Conservation (phyloP, 2,329 filamentous ascomycete species). For the Torrubiellomyces zombiae region DNA sequence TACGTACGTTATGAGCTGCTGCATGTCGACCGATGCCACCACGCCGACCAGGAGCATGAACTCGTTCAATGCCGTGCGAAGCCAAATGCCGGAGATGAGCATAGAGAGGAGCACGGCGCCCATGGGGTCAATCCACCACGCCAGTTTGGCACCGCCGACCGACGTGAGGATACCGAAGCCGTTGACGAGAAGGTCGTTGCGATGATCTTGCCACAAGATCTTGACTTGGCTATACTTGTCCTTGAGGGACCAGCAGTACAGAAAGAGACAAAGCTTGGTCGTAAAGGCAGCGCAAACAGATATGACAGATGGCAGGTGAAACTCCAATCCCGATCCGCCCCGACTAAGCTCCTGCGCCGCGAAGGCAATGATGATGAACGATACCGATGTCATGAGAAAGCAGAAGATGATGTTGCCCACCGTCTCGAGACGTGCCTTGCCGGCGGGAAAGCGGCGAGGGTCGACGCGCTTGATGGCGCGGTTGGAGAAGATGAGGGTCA, state of each 20-base stretch:
- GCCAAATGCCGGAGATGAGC: conserved; percentile 67
- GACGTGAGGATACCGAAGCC: conserved; percentile 82
- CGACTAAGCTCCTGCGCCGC: conserved; percentile 53
- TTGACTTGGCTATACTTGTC: conserved; percentile 83
- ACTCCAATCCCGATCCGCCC: conserved; percentile 39
- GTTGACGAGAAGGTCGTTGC: conserved; percentile 95
- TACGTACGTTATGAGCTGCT: conserved; percentile 83
- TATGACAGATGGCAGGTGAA: conserved; percentile 70
- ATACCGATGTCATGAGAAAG: conserved; percentile 88
- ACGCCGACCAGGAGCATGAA: conserved; percentile 86
- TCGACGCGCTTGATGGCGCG: conserved; percentile 82
- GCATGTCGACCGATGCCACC: conserved; percentile 65
- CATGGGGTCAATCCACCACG: conserved; percentile 90
- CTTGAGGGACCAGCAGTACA: conserved; percentile 84
- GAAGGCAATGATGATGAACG: conserved; percentile 81
- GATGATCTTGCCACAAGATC: conserved; percentile 92
- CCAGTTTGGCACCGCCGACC: conserved; percentile 74
- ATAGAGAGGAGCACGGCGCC: conserved; percentile 73
- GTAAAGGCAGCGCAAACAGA: conserved; percentile 70
- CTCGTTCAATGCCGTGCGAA: conserved; percentile 70
- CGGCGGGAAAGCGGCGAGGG: conserved; percentile 69
- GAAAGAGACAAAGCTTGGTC: conserved; percentile 69
- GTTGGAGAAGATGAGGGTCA: conserved; percentile 73
- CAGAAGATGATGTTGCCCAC: conserved; percentile 94
- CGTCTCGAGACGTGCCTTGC: conserved; percentile 87